These are phyloP conservation scores for Westerdykella aurantiaca DNA, from an alignment of 2,329 filamentous ascomycete genomes.

Conservation along the genomic window DNA sequence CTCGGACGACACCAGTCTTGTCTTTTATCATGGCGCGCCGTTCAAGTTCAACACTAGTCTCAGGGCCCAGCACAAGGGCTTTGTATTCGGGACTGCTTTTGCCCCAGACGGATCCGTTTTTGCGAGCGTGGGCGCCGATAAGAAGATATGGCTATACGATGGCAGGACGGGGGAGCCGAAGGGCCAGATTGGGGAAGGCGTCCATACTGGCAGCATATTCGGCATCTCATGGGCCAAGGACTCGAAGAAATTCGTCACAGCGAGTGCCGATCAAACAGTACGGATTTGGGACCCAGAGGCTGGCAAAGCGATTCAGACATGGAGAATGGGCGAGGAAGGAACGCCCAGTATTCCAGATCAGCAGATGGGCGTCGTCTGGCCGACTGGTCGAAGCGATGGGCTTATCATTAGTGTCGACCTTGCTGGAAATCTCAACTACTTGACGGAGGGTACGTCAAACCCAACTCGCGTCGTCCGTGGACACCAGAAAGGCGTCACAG, in stretches of 20 bases:
- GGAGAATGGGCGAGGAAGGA: slow-evolving; percentile 75
- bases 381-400: slow-evolving; percentile 72
- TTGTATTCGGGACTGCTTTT: slow-evolving; percentile 82
- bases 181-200: slow-evolving; percentile 70
- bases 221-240: slow-evolving; percentile 85
- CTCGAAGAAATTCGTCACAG: slow-evolving; percentile 79
- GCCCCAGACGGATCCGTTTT: slow-evolving; percentile 78
- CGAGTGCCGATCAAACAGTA: slow-evolving; percentile 89
- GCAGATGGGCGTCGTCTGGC: slow-evolving; percentile 92
- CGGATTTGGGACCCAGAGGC: slow-evolving; percentile 88
- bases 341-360: slow-evolving; percentile 70
- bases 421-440: slow-evolving; percentile 83
- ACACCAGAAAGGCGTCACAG: slow-evolving; percentile 86
- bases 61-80: slow-evolving; percentile 74
- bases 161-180: slow-evolving; percentile 88
- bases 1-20: slow-evolving; percentile 81
- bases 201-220: slow-evolving; percentile 89
- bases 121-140: slow-evolving; percentile 88
- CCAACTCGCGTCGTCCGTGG: slow-evolving; percentile 72
- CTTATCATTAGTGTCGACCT: slow-evolving; percentile 87
- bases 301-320: slow-evolving; percentile 70
- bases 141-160: slow-evolving; percentile 88
- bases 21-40: slow-evolving; percentile 88
- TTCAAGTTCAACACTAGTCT: slow-evolving; percentile 93
- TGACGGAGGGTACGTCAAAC: slow-evolving; percentile 63